phyloP scores from a whole-genome alignment of 768 basidiomycete species.

The button mushroom (Agaricus bisporus) region DNA sequence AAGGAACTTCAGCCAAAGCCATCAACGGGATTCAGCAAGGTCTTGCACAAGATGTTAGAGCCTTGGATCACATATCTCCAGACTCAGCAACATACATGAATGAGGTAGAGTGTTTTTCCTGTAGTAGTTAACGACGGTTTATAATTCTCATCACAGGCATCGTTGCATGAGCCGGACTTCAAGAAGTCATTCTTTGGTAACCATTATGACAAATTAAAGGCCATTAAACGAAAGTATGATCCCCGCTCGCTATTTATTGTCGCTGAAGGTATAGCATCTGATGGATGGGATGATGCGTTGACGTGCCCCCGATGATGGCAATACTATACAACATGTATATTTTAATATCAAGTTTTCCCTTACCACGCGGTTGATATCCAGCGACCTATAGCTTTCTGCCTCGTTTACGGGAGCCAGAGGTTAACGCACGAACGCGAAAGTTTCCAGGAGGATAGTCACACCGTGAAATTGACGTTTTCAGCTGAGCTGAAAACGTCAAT shows the following conservation, averaged over 20 bases:
- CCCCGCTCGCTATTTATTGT: slow-evolving; percentile 39
- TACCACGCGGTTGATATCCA: no score
- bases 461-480: no score
- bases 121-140: background rate
- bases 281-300: slow-evolving; percentile 36
- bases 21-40: slow-evolving; percentile 15
- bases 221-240: slow-evolving; percentile 41
- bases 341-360: no score
- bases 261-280: slow-evolving; percentile 41
- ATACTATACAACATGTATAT: no score
- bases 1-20: slow-evolving; percentile 18
- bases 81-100: slow-evolving; percentile 42
- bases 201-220: slow-evolving; percentile 32
- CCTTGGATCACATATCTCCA: slow-evolving; percentile 21
- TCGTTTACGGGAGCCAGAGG: no score
- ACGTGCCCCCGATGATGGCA: no score
- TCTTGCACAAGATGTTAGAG: slow-evolving; percentile 15
- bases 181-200: slow-evolving; percentile 40
- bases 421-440: no score
- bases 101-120: slow-evolving; percentile 27
- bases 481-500: no score
- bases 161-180: slow-evolving; percentile 33
- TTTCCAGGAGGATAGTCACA: no score
- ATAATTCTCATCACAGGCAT: slow-evolving; percentile 27
- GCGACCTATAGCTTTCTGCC: no score